Percentiles rank a stretch among this genome's conserved stretches.
Conservation (phyloP, 2,329 filamentous ascomycete genomes). For the Ilyonectria destructans region DNA sequence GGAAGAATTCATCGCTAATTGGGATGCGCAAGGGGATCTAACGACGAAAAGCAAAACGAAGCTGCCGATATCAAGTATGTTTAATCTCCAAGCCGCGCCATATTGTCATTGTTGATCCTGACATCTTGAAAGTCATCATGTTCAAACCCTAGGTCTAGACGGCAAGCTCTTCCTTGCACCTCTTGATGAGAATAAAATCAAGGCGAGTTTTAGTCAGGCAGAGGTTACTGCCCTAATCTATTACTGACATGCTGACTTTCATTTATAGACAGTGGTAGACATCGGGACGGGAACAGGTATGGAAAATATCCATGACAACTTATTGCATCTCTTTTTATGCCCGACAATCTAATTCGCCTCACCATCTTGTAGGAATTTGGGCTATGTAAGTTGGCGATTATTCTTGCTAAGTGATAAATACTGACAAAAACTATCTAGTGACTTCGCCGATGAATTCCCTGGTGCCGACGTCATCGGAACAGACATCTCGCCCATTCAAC, state of each 20-base stretch:
- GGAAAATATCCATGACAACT: background rate
- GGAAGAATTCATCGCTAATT: background rate
- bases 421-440: conserved; percentile 1
- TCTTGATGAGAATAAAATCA: conserved; percentile 13
- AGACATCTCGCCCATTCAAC: conserved; percentile 20
- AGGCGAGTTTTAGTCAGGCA: conserved; percentile 10
- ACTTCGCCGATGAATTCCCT: conserved; percentile 24
- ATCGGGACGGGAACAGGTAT: conserved; percentile 40
- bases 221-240: background rate
- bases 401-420: too few relatives aligned
- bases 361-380: conserved; percentile 4
- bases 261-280: conserved; percentile 27
- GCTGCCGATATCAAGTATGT: conserved; percentile 40
- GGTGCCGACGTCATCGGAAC: conserved; percentile 18
- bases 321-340: background rate
- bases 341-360: background rate
- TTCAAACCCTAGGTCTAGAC: conserved; percentile 27
- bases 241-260: accelerated
- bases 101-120: background rate
- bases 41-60: conserved; percentile 39
- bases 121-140: conserved; percentile 32
- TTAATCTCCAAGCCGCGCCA: background rate
- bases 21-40: conserved; percentile 32
- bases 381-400: background rate
- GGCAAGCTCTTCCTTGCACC: conserved; percentile 33